These are phyloP conservation scores for Sporothrix brunneoviolacea DNA, from an alignment of 2,329 filamentous ascomycete species.

Conservation along the genomic window DNA sequence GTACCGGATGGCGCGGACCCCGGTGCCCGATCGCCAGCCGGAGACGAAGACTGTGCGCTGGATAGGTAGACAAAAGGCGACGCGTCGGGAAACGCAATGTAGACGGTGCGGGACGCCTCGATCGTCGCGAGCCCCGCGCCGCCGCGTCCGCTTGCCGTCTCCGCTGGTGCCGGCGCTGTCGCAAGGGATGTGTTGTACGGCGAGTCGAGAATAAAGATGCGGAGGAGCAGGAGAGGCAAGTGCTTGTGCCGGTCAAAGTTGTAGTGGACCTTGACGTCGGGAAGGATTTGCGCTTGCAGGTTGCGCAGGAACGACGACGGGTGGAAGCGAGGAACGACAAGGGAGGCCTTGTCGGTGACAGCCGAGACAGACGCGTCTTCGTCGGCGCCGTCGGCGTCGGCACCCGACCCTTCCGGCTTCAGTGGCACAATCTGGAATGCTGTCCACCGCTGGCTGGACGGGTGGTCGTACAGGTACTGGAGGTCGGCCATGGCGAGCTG, in stretches of 20 bases:
- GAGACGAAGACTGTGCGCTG: conserved; percentile 35
- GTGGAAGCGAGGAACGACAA: conserved; percentile 64
- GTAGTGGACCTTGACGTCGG: conserved; percentile 78
- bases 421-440: conserved; percentile 54
- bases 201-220: conserved; percentile 72
- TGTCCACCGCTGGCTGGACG: conserved; percentile 57
- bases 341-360: conserved; percentile 38
- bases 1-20: not conserved
- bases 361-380: conserved; percentile 25
- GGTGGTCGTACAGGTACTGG: conserved; percentile 59
- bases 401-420: conserved; percentile 20
- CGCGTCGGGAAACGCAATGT: conserved; percentile 74
- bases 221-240: conserved; percentile 65
- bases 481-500: conserved; percentile 64
- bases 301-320: conserved; percentile 72
- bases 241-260: conserved; percentile 65
- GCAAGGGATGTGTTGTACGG: conserved; percentile 64
- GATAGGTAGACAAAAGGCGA: conserved; percentile 68
- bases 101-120: conserved; percentile 66
- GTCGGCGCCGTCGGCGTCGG: conserved; percentile 19
- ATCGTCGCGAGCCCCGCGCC: conserved; percentile 33
- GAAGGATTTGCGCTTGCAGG: conserved; percentile 66
- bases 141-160: conserved; percentile 19
- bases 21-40: not conserved
- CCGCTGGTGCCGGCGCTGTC: conserved; percentile 25